A percentile compares a stretch with the other conserved stretches of the same genome.
phyloP scores from a whole-genome alignment of 177 flowering plant genomes.

The Tripterygium wilfordii region DNA sequence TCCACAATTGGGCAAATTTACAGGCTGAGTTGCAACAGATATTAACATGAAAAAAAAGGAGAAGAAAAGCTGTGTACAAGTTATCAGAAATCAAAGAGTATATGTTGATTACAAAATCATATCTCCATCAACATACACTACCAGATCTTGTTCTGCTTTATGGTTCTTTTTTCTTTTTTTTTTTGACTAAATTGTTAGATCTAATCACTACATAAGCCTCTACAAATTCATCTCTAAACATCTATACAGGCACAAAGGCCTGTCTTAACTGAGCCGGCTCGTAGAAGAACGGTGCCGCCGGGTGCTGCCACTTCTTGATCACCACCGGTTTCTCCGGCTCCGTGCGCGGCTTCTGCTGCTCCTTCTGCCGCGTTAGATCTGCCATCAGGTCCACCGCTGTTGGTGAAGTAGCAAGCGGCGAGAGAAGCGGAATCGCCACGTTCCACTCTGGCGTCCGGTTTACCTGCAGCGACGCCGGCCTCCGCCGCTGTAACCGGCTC shows the following conservation, averaged over 20 bases:
- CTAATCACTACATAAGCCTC: too few relatives aligned
- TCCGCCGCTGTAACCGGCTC: conserved; percentile 60
- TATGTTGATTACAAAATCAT: too few relatives aligned
- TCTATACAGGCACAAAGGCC: conserved; percentile 38
- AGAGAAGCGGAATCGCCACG: conserved; percentile 78
- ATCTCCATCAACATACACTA: too few relatives aligned
- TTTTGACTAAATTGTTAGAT: too few relatives aligned
- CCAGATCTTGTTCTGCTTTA: too few relatives aligned
- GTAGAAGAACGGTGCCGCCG: conserved; percentile 67
- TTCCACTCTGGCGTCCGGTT: conserved; percentile 54
- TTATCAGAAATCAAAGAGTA: too few relatives aligned
- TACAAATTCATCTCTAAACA: too few relatives aligned
- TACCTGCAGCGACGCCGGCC: conserved; percentile 75
- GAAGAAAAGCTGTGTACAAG: too few relatives aligned
- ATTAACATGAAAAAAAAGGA: too few relatives aligned
- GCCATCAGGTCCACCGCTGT: conserved; percentile 16
- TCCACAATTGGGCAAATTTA: too few relatives aligned
- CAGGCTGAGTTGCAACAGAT: too few relatives aligned
- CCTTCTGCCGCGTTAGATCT: conserved; percentile 14
- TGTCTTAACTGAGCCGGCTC: conserved; percentile 35
- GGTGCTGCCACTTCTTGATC: conserved; percentile 77
- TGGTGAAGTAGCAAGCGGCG: conserved; percentile 66
- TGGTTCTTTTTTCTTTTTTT: too few relatives aligned
- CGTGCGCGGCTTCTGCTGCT: neutral
- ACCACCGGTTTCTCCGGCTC: conserved; percentile 21